Evolutionary conservation across 768 basidiomycete species (phyloP), one percentile per base, ranked within the genome.

Genomic region (Daedalea quercina): DNA sequence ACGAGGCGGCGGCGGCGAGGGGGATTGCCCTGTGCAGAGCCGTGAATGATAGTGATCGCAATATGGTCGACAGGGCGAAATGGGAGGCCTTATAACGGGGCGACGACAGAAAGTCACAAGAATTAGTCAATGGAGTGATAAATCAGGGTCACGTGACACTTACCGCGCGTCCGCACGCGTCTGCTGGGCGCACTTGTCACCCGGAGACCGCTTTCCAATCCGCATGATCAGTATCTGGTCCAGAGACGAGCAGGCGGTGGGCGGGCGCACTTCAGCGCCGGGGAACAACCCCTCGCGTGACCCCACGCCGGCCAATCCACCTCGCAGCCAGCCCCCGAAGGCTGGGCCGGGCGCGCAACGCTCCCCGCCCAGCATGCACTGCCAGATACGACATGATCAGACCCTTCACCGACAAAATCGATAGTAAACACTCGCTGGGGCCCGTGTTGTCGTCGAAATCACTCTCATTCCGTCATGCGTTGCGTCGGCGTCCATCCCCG

Each of bases 1-100:
- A 26, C 17, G 40, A 40, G 31, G 62, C 63, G 28, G 57, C 54
- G 28, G 60, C 60, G 47, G 65, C 63, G 49, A 68, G 53, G 22
- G 65, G 57, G 41, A 65, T 53, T 8, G 60, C 66, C 60, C 65
- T 54, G 34, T 49, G 51, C 20, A 73, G 65, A 65, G 63, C 63
- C 56, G 60, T 61, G 54, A 68, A 57, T 34, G 45, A 50, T 31
- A 60, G 59, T 25, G 61, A 56, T 58, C 65, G 66, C 68, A 69
- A 64, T 47, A 51, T 61, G 59, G 58, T 44, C 48, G 54, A 44
- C 57, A 56, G 53, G 33, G 55, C 44, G 33, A 49, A 44, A 19
- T 24, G 44, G 52, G 52, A 57, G 51, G 31, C 55, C 59, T 60
- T 60, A 57, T 57, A 60, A 44, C 52, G 33, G 13, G 19, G 28